Base-by-base conservation (phyloP, 2,329 filamentous ascomycete species). In the Fusarium scirpi region DNA sequence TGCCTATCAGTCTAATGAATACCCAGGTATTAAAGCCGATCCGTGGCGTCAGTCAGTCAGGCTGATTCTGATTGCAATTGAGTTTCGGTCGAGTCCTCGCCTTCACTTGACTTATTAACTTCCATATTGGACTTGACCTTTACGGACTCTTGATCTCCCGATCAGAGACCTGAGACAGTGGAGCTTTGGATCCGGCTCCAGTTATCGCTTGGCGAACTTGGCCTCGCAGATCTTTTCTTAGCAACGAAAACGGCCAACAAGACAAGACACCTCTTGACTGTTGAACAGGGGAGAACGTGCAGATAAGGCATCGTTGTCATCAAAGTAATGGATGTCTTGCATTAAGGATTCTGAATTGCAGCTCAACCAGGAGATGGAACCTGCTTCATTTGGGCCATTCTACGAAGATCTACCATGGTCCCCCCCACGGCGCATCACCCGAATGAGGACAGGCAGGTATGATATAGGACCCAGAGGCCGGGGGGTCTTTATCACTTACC, bases 111-210 rank as follows among this genome's bases (percentile, higher is more conserved):
- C 47, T 38, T 38, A 11, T 38, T 38, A n/a, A n/a, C 34, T 38
- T 38, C 18, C 34, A n/a, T 38, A 32, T 38, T n/a, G 34, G 43
- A 30, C n/a, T 34, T 34, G 58, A 62, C 43, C 53, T 52, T 27
- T 49, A 62, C 53, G 49, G 53, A 40, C 44, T 62, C 29, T 57
- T 69, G 52, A 67, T 62, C 58, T 62, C 52, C 59, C 52, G 59
- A 67, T 71, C 60, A 68, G 55, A 57, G 53, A 72, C 73, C 66
- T 75, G 71, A 74, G 73, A 75, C 73, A 71, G 71, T 72, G 73
- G 73, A 51, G 30, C 62, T 57, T 60, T 41, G 49, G 25, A 43
- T 29, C 49, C 24, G 34, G 49, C 49, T 43, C 49, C 49, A 53
- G 34, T 53, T 53, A 53, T 53, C 44, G 34, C 67, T 60, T 67